Conservation (phyloP, 2,329 filamentous ascomycete genomes). For the Chrysoporthe puriensis region DNA sequence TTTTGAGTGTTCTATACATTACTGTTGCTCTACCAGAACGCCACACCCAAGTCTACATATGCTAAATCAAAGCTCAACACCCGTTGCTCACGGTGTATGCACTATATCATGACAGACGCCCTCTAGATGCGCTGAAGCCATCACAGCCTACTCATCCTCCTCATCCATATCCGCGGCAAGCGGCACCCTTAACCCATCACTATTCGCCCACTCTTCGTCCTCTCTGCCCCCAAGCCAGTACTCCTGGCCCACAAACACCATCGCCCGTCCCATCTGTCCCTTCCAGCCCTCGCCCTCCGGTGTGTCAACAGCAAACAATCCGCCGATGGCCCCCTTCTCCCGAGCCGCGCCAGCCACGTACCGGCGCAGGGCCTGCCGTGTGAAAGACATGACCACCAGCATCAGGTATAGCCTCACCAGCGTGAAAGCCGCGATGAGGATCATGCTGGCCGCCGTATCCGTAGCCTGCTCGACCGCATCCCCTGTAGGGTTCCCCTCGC, state of each 20-base stretch:
- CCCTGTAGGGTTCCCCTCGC: slow-evolving; percentile 28
- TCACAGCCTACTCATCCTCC: slow-evolving; percentile 26
- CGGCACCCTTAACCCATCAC: slow-evolving; percentile 47
- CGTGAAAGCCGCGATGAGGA: slow-evolving; percentile 75
- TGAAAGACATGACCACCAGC: slow-evolving; percentile 81
- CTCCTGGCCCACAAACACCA: slow-evolving; percentile 72
- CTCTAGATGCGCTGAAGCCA: background rate
- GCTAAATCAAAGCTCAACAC: background rate
- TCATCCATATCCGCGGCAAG: slow-evolving; percentile 4
- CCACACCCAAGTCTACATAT: background rate
- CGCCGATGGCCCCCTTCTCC: slow-evolving; percentile 29
- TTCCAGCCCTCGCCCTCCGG: slow-evolving; percentile 80
- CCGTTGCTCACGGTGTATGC: background rate
- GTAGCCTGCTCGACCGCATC: slow-evolving; percentile 43
- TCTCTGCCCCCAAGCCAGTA: slow-evolving; percentile 76
- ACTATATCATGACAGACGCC: background rate
- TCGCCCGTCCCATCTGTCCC: slow-evolving; percentile 75
- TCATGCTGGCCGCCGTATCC: slow-evolving; percentile 74
- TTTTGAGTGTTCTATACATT: background rate
- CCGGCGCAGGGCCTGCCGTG: slow-evolving; percentile 74
- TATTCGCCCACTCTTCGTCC: slow-evolving; percentile 69
- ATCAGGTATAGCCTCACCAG: slow-evolving; percentile 81
- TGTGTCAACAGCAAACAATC: slow-evolving; percentile 69
- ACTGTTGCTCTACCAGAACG: background rate
- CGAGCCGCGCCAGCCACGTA: slow-evolving; percentile 55